Base-by-base conservation (phyloP, 768 basidiomycete species). In the Neoboletus brunneissimus region DNA sequence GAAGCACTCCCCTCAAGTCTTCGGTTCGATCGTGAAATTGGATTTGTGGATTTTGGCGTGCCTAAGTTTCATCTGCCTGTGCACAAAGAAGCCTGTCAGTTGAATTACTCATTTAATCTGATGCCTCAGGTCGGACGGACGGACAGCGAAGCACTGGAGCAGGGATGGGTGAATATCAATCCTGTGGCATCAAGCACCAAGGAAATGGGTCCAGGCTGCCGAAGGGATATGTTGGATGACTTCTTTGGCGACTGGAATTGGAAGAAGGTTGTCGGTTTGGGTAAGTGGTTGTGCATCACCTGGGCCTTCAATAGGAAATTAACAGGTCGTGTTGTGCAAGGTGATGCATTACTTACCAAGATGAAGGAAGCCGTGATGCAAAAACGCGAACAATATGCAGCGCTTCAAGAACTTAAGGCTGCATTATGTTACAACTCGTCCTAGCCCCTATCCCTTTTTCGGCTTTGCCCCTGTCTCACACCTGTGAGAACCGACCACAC, bases 161-260 rank as follows among this genome's bases (percentile, higher is more conserved):
- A 7, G 13, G 15, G 35, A 7, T 35, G 35, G 35, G 35, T 13
- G 15, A 35, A 35, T 7, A 35, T 35, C 15, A 35, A 35, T 16
- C 35, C 25, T 27, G 25, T 27, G 25, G 25, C 25, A 27, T 27
- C 25, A 27, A 27, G 25, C 5, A 27, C 25, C 16, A 35, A 35
- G 35, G 35, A 35, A 35, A 35, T 35, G 35, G 35, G 16, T 16
- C 35, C 7, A 4, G 35, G 35, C 1, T 35, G 6, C 12, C 9
- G 5, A 10, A 25, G 47, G 13, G 32, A 75, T 11, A 66, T 71
- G 0, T 57, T 79, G 11, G 72, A 78, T 55, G 72, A 77, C 47
- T 64, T 32, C 9, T 67, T 67, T 37, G 67, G 72, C 12, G 73
- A 68, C 60, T 55, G 46, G 47, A 74, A 72, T 56, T 76, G 71